A percentile compares a stretch with the other conserved stretches of the same genome.
These are phyloP conservation scores for Aspergillus sp. DNA, from an alignment of 2,329 filamentous ascomycete genomes.

Conservation along the genomic window DNA sequence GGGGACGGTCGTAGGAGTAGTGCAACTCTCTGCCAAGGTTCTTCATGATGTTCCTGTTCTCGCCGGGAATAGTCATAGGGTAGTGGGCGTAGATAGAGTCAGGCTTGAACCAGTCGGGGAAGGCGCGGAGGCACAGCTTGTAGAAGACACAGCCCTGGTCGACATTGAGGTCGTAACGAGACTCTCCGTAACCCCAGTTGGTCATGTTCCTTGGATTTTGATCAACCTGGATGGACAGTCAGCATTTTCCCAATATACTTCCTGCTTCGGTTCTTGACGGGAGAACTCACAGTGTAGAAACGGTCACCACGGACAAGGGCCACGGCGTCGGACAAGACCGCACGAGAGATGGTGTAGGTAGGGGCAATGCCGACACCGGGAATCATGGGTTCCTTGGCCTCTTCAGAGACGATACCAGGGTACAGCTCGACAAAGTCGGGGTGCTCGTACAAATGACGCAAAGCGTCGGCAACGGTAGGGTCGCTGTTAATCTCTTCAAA, in stretches of 20 bases:
- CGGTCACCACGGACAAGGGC: constrained; percentile 70
- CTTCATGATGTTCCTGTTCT: constrained; percentile 64
- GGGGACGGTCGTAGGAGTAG: constrained; percentile 62
- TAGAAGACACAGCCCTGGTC: constrained; percentile 80
- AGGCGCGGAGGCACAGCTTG: constrained; percentile 71
- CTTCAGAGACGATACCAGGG: constrained; percentile 67
- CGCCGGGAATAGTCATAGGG: constrained; percentile 60
- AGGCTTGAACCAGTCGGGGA: constrained; percentile 68
- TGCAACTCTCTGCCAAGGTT: constrained; percentile 57
- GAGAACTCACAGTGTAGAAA: constrained; percentile 73
- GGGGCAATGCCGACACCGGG: constrained; percentile 68
- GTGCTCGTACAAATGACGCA: constrained; percentile 59
- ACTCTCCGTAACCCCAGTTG: constrained; percentile 75
- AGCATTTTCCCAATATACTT: too few relatives aligned
- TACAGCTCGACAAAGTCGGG: constrained; percentile 76
- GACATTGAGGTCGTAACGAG: constrained; percentile 61
- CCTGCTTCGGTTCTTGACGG: too few relatives aligned
- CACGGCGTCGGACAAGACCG: constrained; percentile 69
- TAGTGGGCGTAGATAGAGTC: constrained; percentile 78
- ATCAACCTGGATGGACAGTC: too few relatives aligned
- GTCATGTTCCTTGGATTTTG: constrained; percentile 67
- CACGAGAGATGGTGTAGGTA: constrained; percentile 67
- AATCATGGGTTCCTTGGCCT: constrained; percentile 64
- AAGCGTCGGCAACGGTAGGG: constrained; percentile 57
- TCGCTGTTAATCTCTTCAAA: constrained; percentile 83